Base-by-base conservation (phyloP, 345 rosid genomes). In the Sisymbrium altissimum region DNA sequence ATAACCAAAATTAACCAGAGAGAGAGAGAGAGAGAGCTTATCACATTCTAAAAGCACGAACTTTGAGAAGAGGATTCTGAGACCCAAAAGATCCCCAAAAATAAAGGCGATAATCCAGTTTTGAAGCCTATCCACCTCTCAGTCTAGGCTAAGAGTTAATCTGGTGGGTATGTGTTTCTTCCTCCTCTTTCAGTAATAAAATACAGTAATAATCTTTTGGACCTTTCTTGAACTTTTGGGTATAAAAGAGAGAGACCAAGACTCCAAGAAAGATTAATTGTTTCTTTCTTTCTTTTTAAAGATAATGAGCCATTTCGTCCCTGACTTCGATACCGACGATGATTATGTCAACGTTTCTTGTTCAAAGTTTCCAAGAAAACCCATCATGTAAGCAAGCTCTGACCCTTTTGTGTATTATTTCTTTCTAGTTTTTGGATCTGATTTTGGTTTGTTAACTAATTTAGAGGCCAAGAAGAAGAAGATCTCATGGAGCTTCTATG, bases 401-500 rank as follows among this genome's bases (percentile, higher is more conserved):
- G 0, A 35, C 33, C 29, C 10, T 30, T n/a, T 15, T 46, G 1
- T 46, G 0, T 57, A 0, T 52, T 44, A 1, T 50, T 44, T 32
- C 1, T 30, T 5, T 43, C 12, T 52, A 4, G 6, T 29, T 12
- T 10, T 56, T 19, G 43, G 57, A 68, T 64, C 29, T 70, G 23
- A 73, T 65, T 30, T 48, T 43, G 14, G 12, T 32, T 43, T n/a
- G 2, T 40, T 11, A 4, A 54, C 0, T 49, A 49, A 52, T 30
- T 43, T 72, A 88, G 96, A 77, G 76, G 73, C 12, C 72, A 65
- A 50, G 33, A 52, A 12, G 95, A 82, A 43, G 89, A 88, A 45
- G 90, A 83, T 61, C 79, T 91, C 60, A 85, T 85, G 99, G 99
- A 94, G 88, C 84, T 95, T 33, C 75, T 89, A 30, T 95, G 99